Conservation (phyloP, 1,284 basidiomycete genomes). For the Fomitopsis schrenkii region DNA sequence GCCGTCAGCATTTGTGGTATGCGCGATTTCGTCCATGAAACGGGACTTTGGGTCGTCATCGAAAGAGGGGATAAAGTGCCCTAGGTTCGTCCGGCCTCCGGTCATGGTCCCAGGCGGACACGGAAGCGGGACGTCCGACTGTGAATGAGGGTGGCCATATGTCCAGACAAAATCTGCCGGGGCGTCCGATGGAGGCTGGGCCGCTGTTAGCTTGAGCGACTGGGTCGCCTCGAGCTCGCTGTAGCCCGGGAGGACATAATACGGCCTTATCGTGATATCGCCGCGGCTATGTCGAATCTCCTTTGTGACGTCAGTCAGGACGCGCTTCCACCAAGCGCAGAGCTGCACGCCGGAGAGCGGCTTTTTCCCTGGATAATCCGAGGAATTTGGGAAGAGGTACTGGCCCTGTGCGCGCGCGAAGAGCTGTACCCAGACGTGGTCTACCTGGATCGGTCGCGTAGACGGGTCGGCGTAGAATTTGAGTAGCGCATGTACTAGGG, state of each 20-base stretch:
- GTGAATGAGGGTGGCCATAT: constrained; percentile 76
- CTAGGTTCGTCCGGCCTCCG: constrained; percentile 45
- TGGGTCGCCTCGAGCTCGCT: constrained; percentile 66
- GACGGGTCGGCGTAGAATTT: constrained; percentile 64
- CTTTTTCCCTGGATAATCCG: constrained; percentile 69
- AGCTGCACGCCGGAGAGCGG: constrained; percentile 78
- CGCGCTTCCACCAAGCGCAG: constrained; percentile 90
- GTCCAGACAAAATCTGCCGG: constrained; percentile 41
- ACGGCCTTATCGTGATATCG: constrained; percentile 36
- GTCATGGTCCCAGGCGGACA: constrained; percentile 37
- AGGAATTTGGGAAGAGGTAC: constrained; percentile 94
- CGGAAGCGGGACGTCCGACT: constrained; percentile 53
- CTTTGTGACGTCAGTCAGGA: constrained; percentile 54
- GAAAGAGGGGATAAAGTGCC: constrained; percentile 79
- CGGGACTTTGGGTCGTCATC: constrained; percentile 93
- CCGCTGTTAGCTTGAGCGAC: constrained; percentile 40
- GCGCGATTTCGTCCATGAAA: constrained; percentile 85
- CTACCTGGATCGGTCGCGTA: constrained; percentile 53
- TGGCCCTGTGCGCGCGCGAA: constrained; percentile 91
- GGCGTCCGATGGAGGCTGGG: constrained; percentile 8
- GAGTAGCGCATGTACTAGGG: constrained; percentile 69
- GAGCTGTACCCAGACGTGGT: constrained; percentile 76
- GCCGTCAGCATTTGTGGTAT: constrained; percentile 57
- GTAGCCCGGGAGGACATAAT: constrained; percentile 75
- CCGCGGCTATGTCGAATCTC: constrained; percentile 28